These are phyloP conservation scores for Colletotrichum sansevieriae DNA, from an alignment of 2,329 filamentous ascomycete genomes.

Conservation along the genomic window DNA sequence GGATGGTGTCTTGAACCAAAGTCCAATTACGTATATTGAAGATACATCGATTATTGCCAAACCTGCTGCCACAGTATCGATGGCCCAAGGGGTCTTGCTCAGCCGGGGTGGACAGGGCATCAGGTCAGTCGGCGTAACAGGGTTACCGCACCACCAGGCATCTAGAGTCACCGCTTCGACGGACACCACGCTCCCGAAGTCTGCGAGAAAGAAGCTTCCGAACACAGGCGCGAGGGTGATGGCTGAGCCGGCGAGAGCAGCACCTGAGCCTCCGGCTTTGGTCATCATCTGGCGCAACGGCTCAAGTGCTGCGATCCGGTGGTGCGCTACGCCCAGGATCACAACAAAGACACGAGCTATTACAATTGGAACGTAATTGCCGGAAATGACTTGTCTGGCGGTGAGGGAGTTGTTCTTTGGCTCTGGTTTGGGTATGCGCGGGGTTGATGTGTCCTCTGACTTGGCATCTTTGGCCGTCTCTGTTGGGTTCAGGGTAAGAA, in stretches of 20 bases:
- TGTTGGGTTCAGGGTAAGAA: too few relatives aligned
- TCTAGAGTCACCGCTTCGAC: constrained; percentile 41
- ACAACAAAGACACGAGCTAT: constrained; percentile 23
- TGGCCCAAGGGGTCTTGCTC: constrained; percentile 41
- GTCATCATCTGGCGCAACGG: constrained; percentile 34
- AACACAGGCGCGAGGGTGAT: constrained; percentile 19
- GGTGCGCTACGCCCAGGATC: constrained; percentile 3
- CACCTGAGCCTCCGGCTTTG: constrained; percentile 20
- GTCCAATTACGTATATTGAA: constrained; percentile 39
- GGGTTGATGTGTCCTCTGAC: background rate
- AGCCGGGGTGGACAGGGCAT: constrained; percentile 43
- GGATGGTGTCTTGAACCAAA: constrained; percentile 44
- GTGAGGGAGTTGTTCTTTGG: background rate
- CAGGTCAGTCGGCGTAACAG: constrained; percentile 5
- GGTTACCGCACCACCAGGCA: constrained; percentile 41
- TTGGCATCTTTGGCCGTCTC: background rate
- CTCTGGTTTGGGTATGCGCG: background rate
- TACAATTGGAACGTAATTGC: constrained; percentile 34
- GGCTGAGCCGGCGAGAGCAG: constrained; percentile 23
- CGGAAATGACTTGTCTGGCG: constrained; percentile 12
- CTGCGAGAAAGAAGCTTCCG: constrained; percentile 35
- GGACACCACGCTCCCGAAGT: constrained; percentile 41
- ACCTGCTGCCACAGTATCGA: constrained; percentile 39
- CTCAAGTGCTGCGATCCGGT: constrained; percentile 18
- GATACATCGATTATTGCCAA: constrained; percentile 37